Evolutionary conservation across 768 basidiomycete species (phyloP), one percentile per base, ranked within the genome.

Genomic region (Tricholoma saponaceum): DNA sequence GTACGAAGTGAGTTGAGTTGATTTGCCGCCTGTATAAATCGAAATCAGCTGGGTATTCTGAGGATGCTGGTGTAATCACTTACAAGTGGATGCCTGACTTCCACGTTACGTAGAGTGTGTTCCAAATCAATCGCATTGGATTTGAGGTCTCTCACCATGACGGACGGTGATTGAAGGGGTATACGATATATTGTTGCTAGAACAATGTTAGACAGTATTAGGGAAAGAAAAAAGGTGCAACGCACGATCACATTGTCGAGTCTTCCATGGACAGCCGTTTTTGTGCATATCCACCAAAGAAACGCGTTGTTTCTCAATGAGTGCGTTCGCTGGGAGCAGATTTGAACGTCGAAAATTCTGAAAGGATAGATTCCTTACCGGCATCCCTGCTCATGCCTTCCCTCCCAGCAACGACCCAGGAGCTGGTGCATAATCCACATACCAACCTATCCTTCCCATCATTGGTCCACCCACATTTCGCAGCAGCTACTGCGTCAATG

Each of bases 401-500:
- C 53, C 82, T 79, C 28, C 84, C 80, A 4, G 76, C 84, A 14
- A 91, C 77, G 5, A 90, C 85, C 90, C 90, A 92, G 30, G 87
- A 87, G 10, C 79, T 77, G 56, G 74, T 75, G 63, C 90, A 92
- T 16, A 92, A 70, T 2, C 84, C 84, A 63, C 90, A 92, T 2
- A 87, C 78, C 18, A 92, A 70, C 49, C 90, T 77, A 58, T 92
- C 90, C 70, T 89, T 91, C 43, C 89, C 89, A 52, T 91, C 85
- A 60, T 93, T 93, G 22, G 81, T 74, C 91, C 91, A 94, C 1
- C 91, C 91, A 66, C 88, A 90, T 68, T 83, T 89, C 0, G 90
- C 78, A 2, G 91, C 90, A 16, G 90, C 85, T 13, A 92, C 89
- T 1, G 90, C 86, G 56, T 93, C 83, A 26, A 92, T 85, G 9